phyloP scores from a whole-genome alignment of 176 grass and related monocot genomes.

The Cocos nucifera region DNA sequence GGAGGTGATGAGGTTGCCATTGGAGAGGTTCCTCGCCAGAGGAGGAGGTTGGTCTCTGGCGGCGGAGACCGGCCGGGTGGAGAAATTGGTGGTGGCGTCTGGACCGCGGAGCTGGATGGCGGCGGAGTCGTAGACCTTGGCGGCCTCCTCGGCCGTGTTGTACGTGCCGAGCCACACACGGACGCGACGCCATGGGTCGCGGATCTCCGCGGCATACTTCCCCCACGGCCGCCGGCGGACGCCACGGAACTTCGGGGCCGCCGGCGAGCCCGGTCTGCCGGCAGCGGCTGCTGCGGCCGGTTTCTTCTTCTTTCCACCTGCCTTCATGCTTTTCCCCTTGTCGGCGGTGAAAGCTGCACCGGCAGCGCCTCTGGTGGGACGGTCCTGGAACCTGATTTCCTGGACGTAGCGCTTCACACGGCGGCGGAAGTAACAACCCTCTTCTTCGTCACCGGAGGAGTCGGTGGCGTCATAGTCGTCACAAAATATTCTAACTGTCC shows the following conservation, averaged over 20 bases:
- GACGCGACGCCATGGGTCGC: conserved; percentile 72
- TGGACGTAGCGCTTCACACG: conserved; percentile 73
- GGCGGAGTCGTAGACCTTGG: conserved; percentile 79
- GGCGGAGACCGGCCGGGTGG: conserved; percentile 9
- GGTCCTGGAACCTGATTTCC: conserved; percentile 51
- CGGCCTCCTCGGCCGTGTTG: conserved; percentile 90
- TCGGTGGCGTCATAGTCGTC: conserved; percentile 89
- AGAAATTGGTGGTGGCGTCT: conserved; percentile 81
- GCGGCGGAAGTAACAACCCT: conserved; percentile 3
- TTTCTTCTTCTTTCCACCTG: conserved; percentile 28
- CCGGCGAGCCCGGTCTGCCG: conserved; percentile 1
- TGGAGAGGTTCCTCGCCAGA: conserved; percentile 26
- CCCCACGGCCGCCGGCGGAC: conserved; percentile 84
- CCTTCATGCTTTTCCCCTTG: neutral
- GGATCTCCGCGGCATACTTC: conserved; percentile 98
- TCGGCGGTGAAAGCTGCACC: too few species aligned
- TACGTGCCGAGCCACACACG: conserved; percentile 95
- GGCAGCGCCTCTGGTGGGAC: neutral
- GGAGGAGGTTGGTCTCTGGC: neutral
- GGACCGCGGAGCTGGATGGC: conserved; percentile 82
- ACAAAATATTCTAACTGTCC: conserved; percentile 52
- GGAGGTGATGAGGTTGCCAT: conserved; percentile 23
- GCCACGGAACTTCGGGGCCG: conserved; percentile 67
- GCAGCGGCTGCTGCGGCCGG: neutral
- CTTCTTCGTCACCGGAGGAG: conserved; percentile 55